Evolutionary conservation across 345 rosid genomes (phyloP).

Genomic region (Dipteronia dyeriana): DNA sequence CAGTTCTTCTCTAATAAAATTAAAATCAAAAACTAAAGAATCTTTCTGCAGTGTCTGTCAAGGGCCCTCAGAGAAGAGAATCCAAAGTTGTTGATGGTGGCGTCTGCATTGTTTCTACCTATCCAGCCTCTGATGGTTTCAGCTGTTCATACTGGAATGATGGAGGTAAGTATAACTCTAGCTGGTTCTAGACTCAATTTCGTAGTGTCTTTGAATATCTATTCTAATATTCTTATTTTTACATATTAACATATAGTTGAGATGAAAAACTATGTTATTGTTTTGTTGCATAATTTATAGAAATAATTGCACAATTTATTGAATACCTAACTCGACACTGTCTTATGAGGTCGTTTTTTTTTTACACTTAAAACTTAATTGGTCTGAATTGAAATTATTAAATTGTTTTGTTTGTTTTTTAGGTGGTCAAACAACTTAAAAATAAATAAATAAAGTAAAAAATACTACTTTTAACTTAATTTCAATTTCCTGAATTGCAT

Average conservation of each 20-base stretch:
- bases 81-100: conserved; percentile 94
- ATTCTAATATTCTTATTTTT: not conserved
- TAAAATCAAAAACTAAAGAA: conserved; percentile 6
- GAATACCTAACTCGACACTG: not conserved
- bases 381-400: too few relatives aligned
- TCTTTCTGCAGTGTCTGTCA: conserved; percentile 69
- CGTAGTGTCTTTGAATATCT: not conserved
- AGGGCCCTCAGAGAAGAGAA: conserved; percentile 83
- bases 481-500: too few relatives aligned
- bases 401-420: too few relatives aligned
- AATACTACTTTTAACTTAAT: too few relatives aligned
- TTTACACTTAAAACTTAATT: too few relatives aligned
- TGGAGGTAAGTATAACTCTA: conserved; percentile 71
- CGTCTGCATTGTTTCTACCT: conserved; percentile 80
- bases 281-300: conserved; percentile 5
- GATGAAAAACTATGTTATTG: not conserved
- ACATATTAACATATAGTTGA: not conserved
- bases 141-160: conserved; percentile 89
- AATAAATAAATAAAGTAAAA: too few relatives aligned
- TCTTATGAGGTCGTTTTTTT: too few relatives aligned
- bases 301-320: not conserved
- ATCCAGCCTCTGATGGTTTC: conserved; percentile 96
- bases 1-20: conserved; percentile 7
- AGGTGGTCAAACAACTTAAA: too few relatives aligned
- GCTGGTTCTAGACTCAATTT: conserved; percentile 4